Percentiles rank a stretch among this genome's conserved stretches.
These are phyloP conservation scores for Eucalyptus virginea DNA, from an alignment of 345 rosid species.

Conservation along the genomic window DNA sequence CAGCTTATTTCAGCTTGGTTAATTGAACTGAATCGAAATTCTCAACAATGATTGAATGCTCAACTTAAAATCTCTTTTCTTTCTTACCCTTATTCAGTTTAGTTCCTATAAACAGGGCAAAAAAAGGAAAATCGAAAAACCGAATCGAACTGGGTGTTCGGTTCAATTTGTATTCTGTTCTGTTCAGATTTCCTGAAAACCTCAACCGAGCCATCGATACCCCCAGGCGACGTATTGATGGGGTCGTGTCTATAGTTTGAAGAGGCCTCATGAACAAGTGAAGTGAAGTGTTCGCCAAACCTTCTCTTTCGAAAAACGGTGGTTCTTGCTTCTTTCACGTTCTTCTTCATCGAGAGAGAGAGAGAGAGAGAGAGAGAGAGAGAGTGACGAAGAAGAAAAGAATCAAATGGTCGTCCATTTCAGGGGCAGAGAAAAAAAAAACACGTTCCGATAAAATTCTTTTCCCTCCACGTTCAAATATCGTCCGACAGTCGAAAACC, in stretches of 20 bases:
- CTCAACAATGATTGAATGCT: no score
- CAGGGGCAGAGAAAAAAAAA: not conserved
- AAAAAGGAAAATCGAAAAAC: no score
- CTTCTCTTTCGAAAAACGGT: not conserved
- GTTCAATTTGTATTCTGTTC: no score
- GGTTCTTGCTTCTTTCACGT: not conserved
- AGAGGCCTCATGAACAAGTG: not conserved
- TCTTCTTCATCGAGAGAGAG: not conserved
- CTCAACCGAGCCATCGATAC: no score
- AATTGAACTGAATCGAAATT: rapidly evolving
- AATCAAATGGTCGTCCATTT: not conserved
- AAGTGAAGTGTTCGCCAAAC: not conserved
- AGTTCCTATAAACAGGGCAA: no score
- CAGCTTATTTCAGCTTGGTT: rapidly evolving
- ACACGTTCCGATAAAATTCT: not conserved
- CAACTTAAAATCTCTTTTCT: no score
- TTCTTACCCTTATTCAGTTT: no score
- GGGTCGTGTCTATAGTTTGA: not conserved
- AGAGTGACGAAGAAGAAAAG: not conserved
- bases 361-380: not conserved
- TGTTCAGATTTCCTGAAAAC: no score
- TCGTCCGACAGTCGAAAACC: not conserved
- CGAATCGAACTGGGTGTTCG: no score
- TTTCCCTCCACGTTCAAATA: not conserved
- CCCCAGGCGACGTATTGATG: not conserved